These are phyloP conservation scores for Penicillium brasilianum DNA, from an alignment of 2,329 filamentous ascomycete genomes.

Conservation along the genomic window DNA sequence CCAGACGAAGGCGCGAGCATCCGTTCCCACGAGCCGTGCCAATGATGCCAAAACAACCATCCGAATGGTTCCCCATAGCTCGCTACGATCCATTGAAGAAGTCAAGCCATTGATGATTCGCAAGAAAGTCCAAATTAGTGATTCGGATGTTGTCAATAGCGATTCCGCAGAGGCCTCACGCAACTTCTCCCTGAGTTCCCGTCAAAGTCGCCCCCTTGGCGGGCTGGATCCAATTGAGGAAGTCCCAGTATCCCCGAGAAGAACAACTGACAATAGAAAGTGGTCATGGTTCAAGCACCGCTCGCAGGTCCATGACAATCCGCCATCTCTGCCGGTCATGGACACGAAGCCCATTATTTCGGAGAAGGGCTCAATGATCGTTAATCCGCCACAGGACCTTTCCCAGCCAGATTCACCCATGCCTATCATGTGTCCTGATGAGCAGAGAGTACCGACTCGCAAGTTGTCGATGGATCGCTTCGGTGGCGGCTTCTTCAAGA, in stretches of 20 bases:
- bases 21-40: not conserved
- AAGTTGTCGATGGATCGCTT: constrained; percentile 40
- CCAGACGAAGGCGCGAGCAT: constrained; percentile 13
- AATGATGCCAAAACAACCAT: constrained; percentile 54
- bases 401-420: constrained; percentile 11
- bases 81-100: constrained; percentile 49
- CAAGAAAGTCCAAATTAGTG: constrained; percentile 45
- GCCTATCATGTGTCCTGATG: constrained; percentile 1
- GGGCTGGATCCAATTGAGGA: constrained; percentile 53
- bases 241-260: constrained; percentile 42
- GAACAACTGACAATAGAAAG: constrained; percentile 45
- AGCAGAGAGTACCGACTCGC: constrained; percentile 20
- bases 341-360: constrained; percentile 33
- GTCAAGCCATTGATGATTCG: constrained; percentile 62
- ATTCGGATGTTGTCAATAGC: constrained; percentile 7
- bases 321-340: constrained; percentile 26
- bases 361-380: constrained; percentile 33
- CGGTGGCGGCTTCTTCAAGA: constrained; percentile 54
- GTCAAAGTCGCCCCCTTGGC: constrained; percentile 33
- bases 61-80: constrained; percentile 61
- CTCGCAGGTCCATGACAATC: constrained; percentile 34
- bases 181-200: constrained; percentile 31
- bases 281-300: constrained; percentile 54
- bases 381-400: constrained; percentile 31
- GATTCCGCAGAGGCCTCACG: constrained; percentile 2